Evolutionary conservation across 2,329 filamentous ascomycete species (phyloP), one percentile per base, ranked within the genome.

Genomic region (Teratosphaeriaceae sp.): DNA sequence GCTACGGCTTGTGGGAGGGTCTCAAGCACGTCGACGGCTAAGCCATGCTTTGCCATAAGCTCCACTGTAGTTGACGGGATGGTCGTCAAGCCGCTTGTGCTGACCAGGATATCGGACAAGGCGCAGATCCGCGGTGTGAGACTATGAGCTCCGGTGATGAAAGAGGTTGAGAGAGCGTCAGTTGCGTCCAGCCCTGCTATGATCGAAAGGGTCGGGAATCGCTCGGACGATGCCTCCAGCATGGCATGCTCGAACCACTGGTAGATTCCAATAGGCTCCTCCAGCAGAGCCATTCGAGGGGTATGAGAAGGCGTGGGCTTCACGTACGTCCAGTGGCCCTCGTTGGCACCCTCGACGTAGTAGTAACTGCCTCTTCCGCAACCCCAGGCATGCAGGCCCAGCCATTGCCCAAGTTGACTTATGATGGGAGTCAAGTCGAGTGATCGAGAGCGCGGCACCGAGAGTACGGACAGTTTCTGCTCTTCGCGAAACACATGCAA

Each of bases 401-500:
- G 70, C 89, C 90, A 97, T 41, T 75, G 71, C 1, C 84, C 79
- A 44, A 98, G 73, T 60, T 96, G 90, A 35, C 83, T 81, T 33
- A 97, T 68, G 2, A 96, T 64, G 13, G 85, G 80, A n/a, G 79
- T 78, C 18, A 97, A 65, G 31, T 40, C 27, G 1, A 12, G 9
- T 11, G 15, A 21, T 23, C 13, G 15, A 24, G 3, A n/a, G 11
- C 37, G 20, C 2, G 13, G n/a, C 15, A 36, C 12, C 16, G 38
- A 26, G 13, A 63, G 43, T 13, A 38, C 45, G n/a, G 86, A 79
- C 1, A 98, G 75, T 59, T 94, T 97, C 49, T 85, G 75, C 61
- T 98, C 92, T 62, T 98, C 90, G 0, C 85, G 75, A n/a, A 94
- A 70, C 2, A 97, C 71, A 65, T 98, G 92, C 11, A 98, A 70